A percentile compares a stretch with the other conserved stretches of the same genome.
Evolutionary conservation across 768 basidiomycete species (phyloP).

Genomic region (Sporobolomyces phaffii): DNA sequence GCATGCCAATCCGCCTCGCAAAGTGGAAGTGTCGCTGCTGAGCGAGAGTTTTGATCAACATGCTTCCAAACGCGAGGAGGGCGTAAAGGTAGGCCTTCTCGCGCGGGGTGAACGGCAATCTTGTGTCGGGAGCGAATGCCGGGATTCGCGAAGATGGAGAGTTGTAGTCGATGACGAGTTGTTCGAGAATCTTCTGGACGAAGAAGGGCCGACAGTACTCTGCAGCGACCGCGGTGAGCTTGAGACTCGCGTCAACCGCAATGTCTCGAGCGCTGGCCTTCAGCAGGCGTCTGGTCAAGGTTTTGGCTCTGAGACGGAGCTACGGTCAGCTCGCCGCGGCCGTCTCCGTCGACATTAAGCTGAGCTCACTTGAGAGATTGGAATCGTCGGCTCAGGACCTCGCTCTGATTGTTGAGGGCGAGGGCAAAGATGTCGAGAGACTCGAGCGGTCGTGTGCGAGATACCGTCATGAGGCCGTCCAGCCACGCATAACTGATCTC

Average conservation of each 20-base stretch:
- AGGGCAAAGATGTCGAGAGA: slow-evolving; percentile 35
- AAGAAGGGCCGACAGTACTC: slow-evolving; percentile 32
- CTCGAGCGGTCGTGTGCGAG: slow-evolving; percentile 11
- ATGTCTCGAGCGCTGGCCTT: slow-evolving; percentile 34
- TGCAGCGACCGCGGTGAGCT: slow-evolving; percentile 28
- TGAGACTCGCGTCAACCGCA: slow-evolving; percentile 30
- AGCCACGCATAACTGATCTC: slow-evolving; percentile 36
- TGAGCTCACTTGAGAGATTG: neutral
- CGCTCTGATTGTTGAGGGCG: slow-evolving; percentile 29
- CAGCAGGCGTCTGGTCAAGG: slow-evolving; percentile 27
- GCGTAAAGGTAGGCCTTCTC: slow-evolving; percentile 38
- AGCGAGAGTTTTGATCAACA: slow-evolving; percentile 19
- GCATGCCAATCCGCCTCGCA: slow-evolving; percentile 33
- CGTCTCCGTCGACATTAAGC: too few relatives aligned
- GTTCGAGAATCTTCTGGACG: slow-evolving; percentile 33
- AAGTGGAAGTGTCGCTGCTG: slow-evolving; percentile 39
- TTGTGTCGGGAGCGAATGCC: neutral
- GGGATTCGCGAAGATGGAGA: neutral
- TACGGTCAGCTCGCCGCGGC: too few relatives aligned
- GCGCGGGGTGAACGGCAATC: neutral
- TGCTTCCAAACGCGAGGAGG: slow-evolving; percentile 27
- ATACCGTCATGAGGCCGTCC: slow-evolving; percentile 15
- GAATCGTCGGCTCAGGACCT: slow-evolving; percentile 31
- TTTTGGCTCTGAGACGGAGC: slow-evolving; percentile 6
- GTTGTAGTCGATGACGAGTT: slow-evolving; percentile 10